These are phyloP conservation scores for Elsinoe arachidis DNA, from an alignment of 2,329 filamentous ascomycete species.

Conservation along the genomic window DNA sequence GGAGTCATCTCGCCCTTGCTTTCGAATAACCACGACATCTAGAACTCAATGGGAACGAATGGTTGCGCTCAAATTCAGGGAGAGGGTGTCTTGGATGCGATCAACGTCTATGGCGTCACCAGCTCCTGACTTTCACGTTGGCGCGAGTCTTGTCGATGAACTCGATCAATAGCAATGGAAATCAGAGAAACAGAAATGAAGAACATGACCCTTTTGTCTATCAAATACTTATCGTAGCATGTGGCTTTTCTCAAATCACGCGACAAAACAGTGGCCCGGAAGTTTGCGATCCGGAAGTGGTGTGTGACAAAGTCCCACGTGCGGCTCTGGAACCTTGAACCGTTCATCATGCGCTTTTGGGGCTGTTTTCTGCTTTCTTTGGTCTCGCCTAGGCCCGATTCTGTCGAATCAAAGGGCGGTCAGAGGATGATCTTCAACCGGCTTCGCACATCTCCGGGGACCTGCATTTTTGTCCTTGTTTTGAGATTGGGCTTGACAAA, in stretches of 20 bases:
- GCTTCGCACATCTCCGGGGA: slow-evolving; percentile 3
- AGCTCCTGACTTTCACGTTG: neutral
- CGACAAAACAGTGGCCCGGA: slow-evolving; percentile 10
- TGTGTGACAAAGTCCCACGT: slow-evolving; percentile 2
- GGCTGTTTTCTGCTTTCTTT: neutral
- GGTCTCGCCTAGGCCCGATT: neutral
- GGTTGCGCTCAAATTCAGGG: neutral
- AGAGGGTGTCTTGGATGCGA: neutral
- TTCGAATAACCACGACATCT: neutral
- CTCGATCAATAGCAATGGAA: neutral
- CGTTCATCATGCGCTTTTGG: neutral
- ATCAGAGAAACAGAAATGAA: neutral
- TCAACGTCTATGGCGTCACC: slow-evolving; percentile 9
- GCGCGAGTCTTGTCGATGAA: neutral
- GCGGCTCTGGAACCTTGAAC: neutral
- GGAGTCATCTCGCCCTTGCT: slow-evolving; percentile 2
- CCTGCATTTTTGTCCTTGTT: too few species aligned
- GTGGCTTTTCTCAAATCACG: slow-evolving; percentile 6
- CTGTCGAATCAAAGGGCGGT: neutral
- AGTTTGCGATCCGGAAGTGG: neutral
- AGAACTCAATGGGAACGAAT: neutral
- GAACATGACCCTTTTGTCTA: neutral
- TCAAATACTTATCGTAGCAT: neutral
- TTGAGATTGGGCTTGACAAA: neutral
- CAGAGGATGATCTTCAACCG: neutral